Evolutionary conservation across 306 rosid species (phyloP).

Genomic region (Lathyrus sativus): DNA sequence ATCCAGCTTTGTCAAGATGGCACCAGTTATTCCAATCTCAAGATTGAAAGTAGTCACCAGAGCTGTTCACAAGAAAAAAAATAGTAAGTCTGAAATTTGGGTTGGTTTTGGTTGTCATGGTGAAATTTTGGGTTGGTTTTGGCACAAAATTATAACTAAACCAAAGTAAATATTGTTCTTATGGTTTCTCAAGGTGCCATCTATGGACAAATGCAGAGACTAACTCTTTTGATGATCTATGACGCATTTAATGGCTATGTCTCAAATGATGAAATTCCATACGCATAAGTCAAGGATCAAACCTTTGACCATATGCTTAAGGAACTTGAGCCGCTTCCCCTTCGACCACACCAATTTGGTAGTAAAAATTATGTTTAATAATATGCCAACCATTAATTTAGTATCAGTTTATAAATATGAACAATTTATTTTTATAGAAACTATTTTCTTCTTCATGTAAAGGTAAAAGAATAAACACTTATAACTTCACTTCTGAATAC

Average conservation of each 20-base stretch:
- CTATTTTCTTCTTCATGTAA: not conserved
- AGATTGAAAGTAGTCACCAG: conserved; percentile 90
- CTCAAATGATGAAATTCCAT: not conserved
- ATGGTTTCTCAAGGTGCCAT: not conserved
- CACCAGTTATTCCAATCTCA: conserved; percentile 98
- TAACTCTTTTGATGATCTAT: not conserved
- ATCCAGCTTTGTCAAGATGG: conserved; percentile 96
- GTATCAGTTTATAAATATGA: conserved; percentile 31
- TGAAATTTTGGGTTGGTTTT: conserved; percentile 7
- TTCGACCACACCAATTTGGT: not conserved
- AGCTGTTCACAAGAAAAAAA: conserved; percentile 50
- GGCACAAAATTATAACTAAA: conserved; percentile 10
- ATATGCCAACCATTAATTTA: conserved; percentile 13
- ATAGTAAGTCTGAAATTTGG: conserved; percentile 32
- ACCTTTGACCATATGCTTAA: conserved; percentile 11
- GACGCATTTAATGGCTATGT: not conserved
- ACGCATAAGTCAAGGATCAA: not conserved
- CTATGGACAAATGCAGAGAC: not conserved
- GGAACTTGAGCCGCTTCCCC: not conserved
- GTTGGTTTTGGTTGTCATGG: conserved; percentile 2
- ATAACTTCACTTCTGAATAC: conserved; percentile 46
- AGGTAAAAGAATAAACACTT: conserved; percentile 30
- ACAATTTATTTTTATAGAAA: conserved; percentile 9
- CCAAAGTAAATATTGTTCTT: not conserved
- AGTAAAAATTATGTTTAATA: conserved; percentile 8